Conservation (phyloP, 331 rosid species). For the Quercus phellos region DNA sequence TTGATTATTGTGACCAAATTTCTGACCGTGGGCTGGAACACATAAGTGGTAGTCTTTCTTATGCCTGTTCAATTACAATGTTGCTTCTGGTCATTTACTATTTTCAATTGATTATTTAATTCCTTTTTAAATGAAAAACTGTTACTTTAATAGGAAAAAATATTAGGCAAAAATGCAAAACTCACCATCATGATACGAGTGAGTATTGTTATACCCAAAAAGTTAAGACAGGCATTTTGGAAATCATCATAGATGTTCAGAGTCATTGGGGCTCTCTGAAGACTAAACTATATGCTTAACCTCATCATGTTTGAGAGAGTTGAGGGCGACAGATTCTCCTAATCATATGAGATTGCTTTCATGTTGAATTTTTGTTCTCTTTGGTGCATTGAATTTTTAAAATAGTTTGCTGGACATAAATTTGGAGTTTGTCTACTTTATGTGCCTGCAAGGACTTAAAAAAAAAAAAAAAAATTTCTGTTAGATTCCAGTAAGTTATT, state of each 20-base stretch:
- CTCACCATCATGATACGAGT: no score
- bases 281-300: not conserved
- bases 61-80: not conserved
- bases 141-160: not conserved
- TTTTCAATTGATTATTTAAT: not conserved
- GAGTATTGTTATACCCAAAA: not conserved
- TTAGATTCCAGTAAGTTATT: not conserved
- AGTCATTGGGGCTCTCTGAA: not conserved
- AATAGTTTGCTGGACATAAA: not conserved
- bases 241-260: not conserved
- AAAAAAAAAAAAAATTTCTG: no score
- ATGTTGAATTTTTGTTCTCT: not conserved
- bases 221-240: not conserved
- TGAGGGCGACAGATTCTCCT: not conserved
- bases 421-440: not conserved
- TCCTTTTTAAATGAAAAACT: not conserved
- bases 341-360: not conserved
- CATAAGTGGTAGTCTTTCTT: constrained; percentile 56
- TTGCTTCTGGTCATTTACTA: not conserved
- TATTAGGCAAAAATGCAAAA: no score
- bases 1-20: constrained; percentile 75
- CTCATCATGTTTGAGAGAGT: not conserved
- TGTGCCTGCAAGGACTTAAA: no score
- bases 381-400: not conserved
- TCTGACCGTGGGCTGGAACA: constrained; percentile 65